These are phyloP conservation scores for Perilla frutescens DNA, from an alignment of 257 asterid genomes.

Conservation along the genomic window DNA sequence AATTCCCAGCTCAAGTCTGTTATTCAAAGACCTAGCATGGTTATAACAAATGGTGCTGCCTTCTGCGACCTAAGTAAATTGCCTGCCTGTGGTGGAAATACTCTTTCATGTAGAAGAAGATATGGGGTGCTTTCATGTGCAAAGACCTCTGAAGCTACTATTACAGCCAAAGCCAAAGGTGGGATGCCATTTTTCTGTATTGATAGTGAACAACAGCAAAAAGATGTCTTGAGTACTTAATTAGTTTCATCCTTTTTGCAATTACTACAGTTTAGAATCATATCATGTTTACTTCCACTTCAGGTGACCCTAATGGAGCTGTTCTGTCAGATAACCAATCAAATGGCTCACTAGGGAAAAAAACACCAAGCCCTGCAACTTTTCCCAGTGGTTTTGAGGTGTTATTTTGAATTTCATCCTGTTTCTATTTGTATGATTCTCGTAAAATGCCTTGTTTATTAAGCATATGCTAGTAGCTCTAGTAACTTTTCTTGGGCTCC, in stretches of 20 bases:
- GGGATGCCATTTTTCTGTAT: slow-evolving; percentile 38
- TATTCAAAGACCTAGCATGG: slow-evolving; percentile 56
- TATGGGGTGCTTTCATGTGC: slow-evolving; percentile 56
- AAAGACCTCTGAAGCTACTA: slow-evolving; percentile 65
- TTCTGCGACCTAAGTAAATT: slow-evolving; percentile 42
- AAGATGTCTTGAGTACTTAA: neutral
- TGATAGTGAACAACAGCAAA: slow-evolving; percentile 16
- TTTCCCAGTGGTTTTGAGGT: slow-evolving; percentile 80
- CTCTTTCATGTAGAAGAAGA: slow-evolving; percentile 48
- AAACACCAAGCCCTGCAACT: slow-evolving; percentile 48
- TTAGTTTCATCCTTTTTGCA: slow-evolving; percentile 17
- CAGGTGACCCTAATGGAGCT: slow-evolving; percentile 64
- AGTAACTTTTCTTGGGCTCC: slow-evolving; percentile 24
- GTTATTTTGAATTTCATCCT: slow-evolving; percentile 16
- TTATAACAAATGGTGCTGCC: slow-evolving; percentile 46
- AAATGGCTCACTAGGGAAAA: slow-evolving; percentile 48
- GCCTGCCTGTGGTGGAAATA: slow-evolving; percentile 47
- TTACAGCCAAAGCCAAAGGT: slow-evolving; percentile 62
- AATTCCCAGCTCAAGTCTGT: slow-evolving; percentile 50
- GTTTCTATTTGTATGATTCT: slow-evolving; percentile 18
- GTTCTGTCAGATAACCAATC: slow-evolving; percentile 52
- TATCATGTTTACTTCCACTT: slow-evolving; percentile 39
- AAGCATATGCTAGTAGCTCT: slow-evolving; percentile 20
- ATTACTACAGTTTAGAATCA: slow-evolving; percentile 30
- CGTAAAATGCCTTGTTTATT: slow-evolving; percentile 23